Evolutionary conservation across 768 basidiomycete genomes (phyloP).

Genomic region (Myochromella boudieri): DNA sequence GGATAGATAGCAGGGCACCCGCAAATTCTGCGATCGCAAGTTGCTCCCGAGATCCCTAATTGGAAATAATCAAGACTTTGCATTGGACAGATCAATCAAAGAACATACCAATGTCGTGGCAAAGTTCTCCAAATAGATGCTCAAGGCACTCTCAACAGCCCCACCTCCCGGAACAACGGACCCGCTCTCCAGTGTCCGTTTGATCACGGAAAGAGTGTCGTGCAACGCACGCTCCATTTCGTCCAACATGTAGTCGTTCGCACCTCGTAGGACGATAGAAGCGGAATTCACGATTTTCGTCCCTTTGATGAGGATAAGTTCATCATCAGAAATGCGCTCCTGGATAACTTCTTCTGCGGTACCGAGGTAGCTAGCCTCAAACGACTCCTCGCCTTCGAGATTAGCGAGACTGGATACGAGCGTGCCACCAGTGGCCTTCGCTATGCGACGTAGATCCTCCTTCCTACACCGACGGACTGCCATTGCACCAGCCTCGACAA

Average conservation of each 20-base stretch:
- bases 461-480: slow-evolving; percentile 97
- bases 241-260: slow-evolving; percentile 98
- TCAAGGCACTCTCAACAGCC: slow-evolving; percentile 94
- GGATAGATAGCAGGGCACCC: slow-evolving; percentile 86
- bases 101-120: slow-evolving; percentile 87
- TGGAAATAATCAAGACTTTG: slow-evolving; percentile 9
- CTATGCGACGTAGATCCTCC: slow-evolving; percentile 95
- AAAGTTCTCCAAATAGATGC: slow-evolving; percentile 98
- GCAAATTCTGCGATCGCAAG: slow-evolving; percentile 99
- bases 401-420: slow-evolving; percentile 92
- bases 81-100: background rate
- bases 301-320: slow-evolving; percentile 95
- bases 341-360: slow-evolving; percentile 94
- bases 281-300: slow-evolving; percentile 94
- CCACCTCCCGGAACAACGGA: slow-evolving; percentile 96
- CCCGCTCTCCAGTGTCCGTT: slow-evolving; percentile 95
- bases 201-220: slow-evolving; percentile 92
- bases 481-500: slow-evolving; percentile 98
- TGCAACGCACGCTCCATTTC: slow-evolving; percentile 99
- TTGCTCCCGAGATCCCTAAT: slow-evolving; percentile 95
- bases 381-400: slow-evolving; percentile 96
- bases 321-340: slow-evolving; percentile 97
- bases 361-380: slow-evolving; percentile 90
- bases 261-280: slow-evolving; percentile 92
- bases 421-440: slow-evolving; percentile 94